Percentiles rank a stretch among this genome's conserved stretches.
phyloP scores from a whole-genome alignment of 192 early-diverging fungal genomes.

The Allomyces macrogynus region DNA sequence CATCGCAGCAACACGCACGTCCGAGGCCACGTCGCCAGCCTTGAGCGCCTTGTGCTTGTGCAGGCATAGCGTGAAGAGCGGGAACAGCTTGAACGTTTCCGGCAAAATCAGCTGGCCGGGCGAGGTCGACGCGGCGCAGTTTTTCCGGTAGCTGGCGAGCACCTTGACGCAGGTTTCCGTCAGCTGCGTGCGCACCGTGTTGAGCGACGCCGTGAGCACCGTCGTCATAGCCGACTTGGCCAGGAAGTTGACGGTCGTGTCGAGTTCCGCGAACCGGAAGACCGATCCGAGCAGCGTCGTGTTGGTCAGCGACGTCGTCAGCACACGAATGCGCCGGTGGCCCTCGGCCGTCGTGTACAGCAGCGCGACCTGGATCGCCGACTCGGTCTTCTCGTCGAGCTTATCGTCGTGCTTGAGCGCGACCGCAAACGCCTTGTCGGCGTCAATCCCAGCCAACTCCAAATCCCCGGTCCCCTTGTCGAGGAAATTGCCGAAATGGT shows the following conservation, averaged over 20 bases:
- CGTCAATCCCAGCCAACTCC: constrained; percentile 73
- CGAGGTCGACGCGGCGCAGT: constrained; percentile 68
- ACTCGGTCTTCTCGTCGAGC: constrained; percentile 61
- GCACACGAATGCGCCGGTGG: constrained; percentile 74
- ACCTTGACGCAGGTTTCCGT: constrained; percentile 76
- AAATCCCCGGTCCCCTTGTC: constrained; percentile 84
- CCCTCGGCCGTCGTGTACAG: constrained; percentile 84
- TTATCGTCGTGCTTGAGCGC: constrained; percentile 71
- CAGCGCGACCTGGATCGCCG: constrained; percentile 76
- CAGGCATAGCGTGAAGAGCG: constrained; percentile 63
- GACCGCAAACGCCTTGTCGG: constrained; percentile 63
- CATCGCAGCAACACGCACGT: constrained; percentile 64
- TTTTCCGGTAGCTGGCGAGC: constrained; percentile 70
- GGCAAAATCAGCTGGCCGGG: constrained; percentile 91
- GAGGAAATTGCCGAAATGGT: constrained; percentile 85
- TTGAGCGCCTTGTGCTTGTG: constrained; percentile 70
- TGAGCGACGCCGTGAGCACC: constrained; percentile 44
- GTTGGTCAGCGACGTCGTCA: constrained; percentile 61
- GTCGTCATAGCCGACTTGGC: constrained; percentile 57
- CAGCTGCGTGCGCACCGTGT: constrained; percentile 56
- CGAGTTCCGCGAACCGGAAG: constrained; percentile 79
- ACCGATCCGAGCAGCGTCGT: constrained; percentile 55
- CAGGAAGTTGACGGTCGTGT: constrained; percentile 73
- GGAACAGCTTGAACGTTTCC: constrained; percentile 84
- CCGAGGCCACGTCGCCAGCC: constrained; percentile 51